A percentile compares a stretch with the other conserved stretches of the same genome.
Conservation (phyloP, 768 basidiomycete species). For the Hemileccinum impolitum region DNA sequence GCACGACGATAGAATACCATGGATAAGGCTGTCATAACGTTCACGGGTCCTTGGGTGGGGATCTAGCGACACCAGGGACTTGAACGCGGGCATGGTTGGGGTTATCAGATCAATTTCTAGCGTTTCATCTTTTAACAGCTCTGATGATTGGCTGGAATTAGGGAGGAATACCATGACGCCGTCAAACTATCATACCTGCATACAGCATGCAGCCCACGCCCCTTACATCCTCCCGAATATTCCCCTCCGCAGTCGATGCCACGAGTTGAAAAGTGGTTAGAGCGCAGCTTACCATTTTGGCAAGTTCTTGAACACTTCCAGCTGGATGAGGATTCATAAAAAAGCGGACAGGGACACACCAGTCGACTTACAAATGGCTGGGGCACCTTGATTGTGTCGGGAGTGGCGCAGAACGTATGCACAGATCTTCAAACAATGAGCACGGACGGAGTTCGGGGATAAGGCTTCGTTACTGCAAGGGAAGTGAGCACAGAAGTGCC, state of each 20-base stretch:
- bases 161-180: neutral
- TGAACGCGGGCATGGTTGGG: slow-evolving; percentile 77
- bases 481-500: neutral
- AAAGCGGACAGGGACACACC: slow-evolving; percentile 6
- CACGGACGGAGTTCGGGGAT: slow-evolving; percentile 32
- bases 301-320: slow-evolving; percentile 49
- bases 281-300: slow-evolving; percentile 59
- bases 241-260: slow-evolving; percentile 51
- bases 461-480: slow-evolving; percentile 30
- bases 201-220: slow-evolving; percentile 79
- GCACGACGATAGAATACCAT: slow-evolving; percentile 84
- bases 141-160: slow-evolving; percentile 32
- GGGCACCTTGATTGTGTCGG: slow-evolving; percentile 52
- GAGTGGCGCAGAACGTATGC: slow-evolving; percentile 75
- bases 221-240: slow-evolving; percentile 70
- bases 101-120: slow-evolving; percentile 76
- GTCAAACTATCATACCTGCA: slow-evolving; percentile 44
- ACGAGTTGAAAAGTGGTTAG: slow-evolving; percentile 62
- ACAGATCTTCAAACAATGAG: slow-evolving; percentile 81
- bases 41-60: slow-evolving; percentile 41
- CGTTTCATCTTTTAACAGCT: slow-evolving; percentile 83
- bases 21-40: slow-evolving; percentile 58
- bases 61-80: slow-evolving; percentile 59
- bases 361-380: slow-evolving; percentile 45
- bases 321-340: slow-evolving; percentile 36